phyloP scores from a whole-genome alignment of 2,329 filamentous ascomycete genomes.

The Berkeleyomyces basicola region DNA sequence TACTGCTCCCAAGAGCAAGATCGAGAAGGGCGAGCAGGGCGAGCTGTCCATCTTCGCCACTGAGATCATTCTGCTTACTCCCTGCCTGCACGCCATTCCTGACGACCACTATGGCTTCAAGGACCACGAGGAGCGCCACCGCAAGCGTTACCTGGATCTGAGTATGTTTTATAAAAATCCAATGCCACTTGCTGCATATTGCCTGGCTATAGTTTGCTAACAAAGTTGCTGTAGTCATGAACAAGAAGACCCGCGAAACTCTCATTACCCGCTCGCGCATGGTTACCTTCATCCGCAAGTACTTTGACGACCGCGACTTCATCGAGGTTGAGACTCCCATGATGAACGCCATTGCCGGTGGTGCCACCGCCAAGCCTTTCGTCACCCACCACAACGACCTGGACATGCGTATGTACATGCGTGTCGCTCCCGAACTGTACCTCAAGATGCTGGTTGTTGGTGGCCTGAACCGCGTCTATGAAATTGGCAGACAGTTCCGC shows the following conservation, averaged over 20 bases:
- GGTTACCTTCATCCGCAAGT: slow-evolving; percentile 72
- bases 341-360: slow-evolving; percentile 90
- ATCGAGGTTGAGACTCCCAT: slow-evolving; percentile 93
- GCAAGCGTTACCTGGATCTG: slow-evolving; percentile 85
- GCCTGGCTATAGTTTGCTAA: not conserved
- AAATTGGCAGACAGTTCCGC: slow-evolving; percentile 87
- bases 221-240: slow-evolving; percentile 46
- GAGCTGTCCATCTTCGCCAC: slow-evolving; percentile 88
- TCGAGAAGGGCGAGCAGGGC: slow-evolving; percentile 58
- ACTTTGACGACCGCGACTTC: slow-evolving; percentile 77
- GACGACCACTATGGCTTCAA: slow-evolving; percentile 89
- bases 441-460: slow-evolving; percentile 94
- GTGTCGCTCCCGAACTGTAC: slow-evolving; percentile 87
- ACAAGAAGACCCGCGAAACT: slow-evolving; percentile 67
- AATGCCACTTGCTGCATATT: not conserved
- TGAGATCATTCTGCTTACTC: slow-evolving; percentile 71
- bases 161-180: slow-evolving; percentile 21
- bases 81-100: slow-evolving; percentile 80
- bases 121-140: slow-evolving; percentile 83
- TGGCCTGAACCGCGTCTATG: slow-evolving; percentile 85
- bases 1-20: slow-evolving; percentile 81
- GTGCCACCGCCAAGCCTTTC: slow-evolving; percentile 87
- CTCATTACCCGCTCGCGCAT: slow-evolving; percentile 69
- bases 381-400: slow-evolving; percentile 91
- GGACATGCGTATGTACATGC: slow-evolving; percentile 87